Base-by-base conservation (phyloP, 2,329 filamentous ascomycete genomes). In the Zymoseptoria pseudotritici region DNA sequence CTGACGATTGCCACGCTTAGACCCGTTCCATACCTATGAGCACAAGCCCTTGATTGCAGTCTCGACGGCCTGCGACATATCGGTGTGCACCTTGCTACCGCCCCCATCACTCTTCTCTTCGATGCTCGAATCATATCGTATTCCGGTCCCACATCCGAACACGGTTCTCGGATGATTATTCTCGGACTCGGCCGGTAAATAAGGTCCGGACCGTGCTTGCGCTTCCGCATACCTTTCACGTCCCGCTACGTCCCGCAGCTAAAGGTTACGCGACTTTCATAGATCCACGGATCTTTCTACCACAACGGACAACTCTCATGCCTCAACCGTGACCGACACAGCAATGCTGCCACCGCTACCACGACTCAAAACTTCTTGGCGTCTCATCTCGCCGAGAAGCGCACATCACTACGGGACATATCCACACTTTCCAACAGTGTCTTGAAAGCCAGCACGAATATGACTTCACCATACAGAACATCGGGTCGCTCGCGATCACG, bases 381-480 rank as follows among this genome's bases (percentile, higher is more conserved):
- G 36, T 46, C 13, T 17, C 36, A 7, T 46, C 36, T 46, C 36
- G 36, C 36, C 36, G 36, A 46, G 36, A 46, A 46, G 36, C 36
- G 36, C 36, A 46, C 36, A 46, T 46, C 36, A 46, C 2, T 46
- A 7, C 36, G 36, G 36, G 11, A 53, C 20, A 53, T 53, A 11
- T 53, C 20, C 51, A 53, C 51, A 53, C 26, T 29, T 8, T 29
- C n/a, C 51, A 24, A 29, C 22, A 24, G 51, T 53, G n/a, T 53
- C 36, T 46, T 46, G 11, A 36, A 29, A 26, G 31, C 50, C 29
- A 52, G 50, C 31, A n/a, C 36, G 36, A 46, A 46, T 53, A 66
- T 66, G 64, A 63, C 56, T 49, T 64, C 64, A 4, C 59, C 63
- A 24, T 61, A 60, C 46, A 54, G 55, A 20, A 50, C 50, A 4